These are phyloP conservation scores for Xanthoceras sorbifolium DNA, from an alignment of 345 rosid species.

Conservation along the genomic window DNA sequence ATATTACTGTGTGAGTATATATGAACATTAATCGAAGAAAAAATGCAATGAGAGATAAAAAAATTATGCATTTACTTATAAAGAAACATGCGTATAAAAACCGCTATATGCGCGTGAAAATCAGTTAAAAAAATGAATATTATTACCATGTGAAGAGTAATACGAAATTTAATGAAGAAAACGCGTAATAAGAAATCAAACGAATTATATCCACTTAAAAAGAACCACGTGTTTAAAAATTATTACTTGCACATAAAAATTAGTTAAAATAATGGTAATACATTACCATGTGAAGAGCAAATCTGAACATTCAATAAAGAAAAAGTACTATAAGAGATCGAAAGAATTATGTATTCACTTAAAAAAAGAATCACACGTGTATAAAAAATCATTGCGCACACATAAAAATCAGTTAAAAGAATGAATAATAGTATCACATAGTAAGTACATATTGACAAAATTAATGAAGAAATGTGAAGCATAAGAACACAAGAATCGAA, in stretches of 20 bases:
- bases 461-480: background rate
- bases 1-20: too few species aligned
- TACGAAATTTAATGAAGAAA: background rate
- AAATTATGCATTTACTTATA: background rate
- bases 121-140: background rate
- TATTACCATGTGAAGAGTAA: background rate
- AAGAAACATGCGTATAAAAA: background rate
- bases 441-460: background rate
- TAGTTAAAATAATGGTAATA: background rate
- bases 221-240: background rate
- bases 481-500: background rate
- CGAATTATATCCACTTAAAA: background rate
- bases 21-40: background rate
- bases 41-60: background rate
- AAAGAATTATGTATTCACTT: background rate
- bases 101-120: too few species aligned
- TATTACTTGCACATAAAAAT: too few species aligned
- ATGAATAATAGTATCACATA: background rate
- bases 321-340: background rate
- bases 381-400: background rate
- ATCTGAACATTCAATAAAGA: background rate
- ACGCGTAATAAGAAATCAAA: background rate
- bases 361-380: background rate
- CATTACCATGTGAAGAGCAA: background rate
- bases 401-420: background rate